Base-by-base conservation (phyloP, 441 rosid species). In the Biscutella laevigata region DNA sequence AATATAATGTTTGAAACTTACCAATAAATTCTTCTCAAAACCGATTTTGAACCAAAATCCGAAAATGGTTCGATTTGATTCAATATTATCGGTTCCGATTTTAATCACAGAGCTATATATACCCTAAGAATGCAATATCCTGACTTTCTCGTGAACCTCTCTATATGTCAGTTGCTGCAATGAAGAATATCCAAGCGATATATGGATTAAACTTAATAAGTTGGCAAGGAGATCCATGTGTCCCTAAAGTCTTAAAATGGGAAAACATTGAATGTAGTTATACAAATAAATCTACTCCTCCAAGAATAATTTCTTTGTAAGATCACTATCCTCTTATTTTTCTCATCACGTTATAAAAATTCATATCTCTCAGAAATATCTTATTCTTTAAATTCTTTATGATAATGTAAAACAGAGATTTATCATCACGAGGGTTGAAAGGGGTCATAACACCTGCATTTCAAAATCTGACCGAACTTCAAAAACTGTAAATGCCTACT, bases 171-270 rank as follows among this genome's bases (percentile, higher is more conserved):
- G 75, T 47, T 12, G 34, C 30, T 59, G 76, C 75, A n/a, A 41
- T 72, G 28, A 24, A 13, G 33, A 30, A 30, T 4, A 62, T 77
- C 27, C 56, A 70, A 56, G 38, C 41, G 0, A 4, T 3, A 1
- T 74, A 77, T 30, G 55, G 30, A 28, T 2, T 75, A 28, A 53
- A 28, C 14, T 62, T 37, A 0, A 44, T 56, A 5, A 53, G 55
- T 13, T 74, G 78, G 82, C 74, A 72, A n/a, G 83, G 80, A 44
- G 83, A 77, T 53, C 83, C 83, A 0, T 77, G 77, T 14, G 22
- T 54, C 3, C 83, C 80, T 12, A 40, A 8, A 8, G 2, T 6
- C 0, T 68, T 53, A 6, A 17, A 22, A 0, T 77, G 80, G 80
- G 50, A 33, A 6, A 75, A 42, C 14, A 9, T 77, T 3, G 16